These are phyloP conservation scores for Clausena lansium DNA, from an alignment of 345 rosid genomes.

Conservation along the genomic window DNA sequence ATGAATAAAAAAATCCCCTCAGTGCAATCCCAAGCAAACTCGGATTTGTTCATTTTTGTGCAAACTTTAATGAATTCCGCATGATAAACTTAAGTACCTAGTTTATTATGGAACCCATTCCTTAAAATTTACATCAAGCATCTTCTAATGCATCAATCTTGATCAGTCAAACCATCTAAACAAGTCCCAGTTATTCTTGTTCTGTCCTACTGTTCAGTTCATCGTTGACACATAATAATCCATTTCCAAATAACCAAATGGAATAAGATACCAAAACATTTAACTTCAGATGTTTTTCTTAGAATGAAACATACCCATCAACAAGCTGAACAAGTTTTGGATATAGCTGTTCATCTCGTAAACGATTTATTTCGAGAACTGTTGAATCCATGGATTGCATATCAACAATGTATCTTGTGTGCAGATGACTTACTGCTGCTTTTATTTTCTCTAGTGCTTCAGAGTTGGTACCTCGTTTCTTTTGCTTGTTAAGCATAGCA, in stretches of 20 bases:
- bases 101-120: not conserved
- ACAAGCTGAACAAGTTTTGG: conserved; percentile 82
- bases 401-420: conserved; percentile 95
- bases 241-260: not conserved
- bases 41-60: not conserved
- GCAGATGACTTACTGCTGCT: conserved; percentile 89
- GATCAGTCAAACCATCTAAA: not conserved
- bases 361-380: conserved; percentile 83
- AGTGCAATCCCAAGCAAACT: not conserved
- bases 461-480: conserved; percentile 63
- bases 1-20: not conserved
- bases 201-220: not conserved
- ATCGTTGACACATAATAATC: not conserved
- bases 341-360: conserved; percentile 86
- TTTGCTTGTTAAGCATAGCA: conserved; percentile 59
- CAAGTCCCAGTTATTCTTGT: not conserved
- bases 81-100: not conserved
- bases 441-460: conserved; percentile 85
- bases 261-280: not conserved
- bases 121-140: not conserved
- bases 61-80: not conserved
- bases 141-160: not conserved
- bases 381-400: conserved; percentile 99
- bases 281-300: not conserved
- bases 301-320: conserved; percentile 61